phyloP scores from a whole-genome alignment of 768 basidiomycete genomes.

The Ramaria sp. region DNA sequence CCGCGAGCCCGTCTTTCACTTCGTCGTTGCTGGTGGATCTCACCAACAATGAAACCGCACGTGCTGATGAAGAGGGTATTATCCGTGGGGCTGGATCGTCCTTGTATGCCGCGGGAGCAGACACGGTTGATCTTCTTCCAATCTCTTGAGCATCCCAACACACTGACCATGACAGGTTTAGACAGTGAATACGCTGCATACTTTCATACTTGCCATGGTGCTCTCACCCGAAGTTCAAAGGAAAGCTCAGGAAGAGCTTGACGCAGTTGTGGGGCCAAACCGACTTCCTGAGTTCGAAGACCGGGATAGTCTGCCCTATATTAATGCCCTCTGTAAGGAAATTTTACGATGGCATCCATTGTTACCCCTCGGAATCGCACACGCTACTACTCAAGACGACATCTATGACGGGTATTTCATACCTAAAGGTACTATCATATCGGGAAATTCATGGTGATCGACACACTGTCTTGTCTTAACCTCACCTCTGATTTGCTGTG shows the following conservation, averaged over 20 bases:
- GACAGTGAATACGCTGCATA: slow-evolving; percentile 2
- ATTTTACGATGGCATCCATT: slow-evolving; percentile 16
- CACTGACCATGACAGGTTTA: background rate
- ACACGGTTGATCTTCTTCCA: background rate
- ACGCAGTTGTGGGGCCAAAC: slow-evolving; percentile 12
- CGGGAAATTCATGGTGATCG: slow-evolving; percentile 18
- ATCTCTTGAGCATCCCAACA: background rate
- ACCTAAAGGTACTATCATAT: slow-evolving; percentile 19
- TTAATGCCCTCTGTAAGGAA: too few relatives aligned
- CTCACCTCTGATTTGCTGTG: background rate
- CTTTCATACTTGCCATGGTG: slow-evolving; percentile 14
- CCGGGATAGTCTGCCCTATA: slow-evolving; percentile 1
- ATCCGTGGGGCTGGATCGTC: background rate
- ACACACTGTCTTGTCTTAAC: slow-evolving; percentile 9
- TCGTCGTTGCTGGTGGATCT: slow-evolving; percentile 3
- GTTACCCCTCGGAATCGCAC: slow-evolving; percentile 16
- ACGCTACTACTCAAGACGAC: slow-evolving; percentile 20
- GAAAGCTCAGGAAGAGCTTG: slow-evolving; percentile 9
- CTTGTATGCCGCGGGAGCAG: background rate
- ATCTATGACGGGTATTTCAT: slow-evolving; percentile 21
- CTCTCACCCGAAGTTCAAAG: slow-evolving; percentile 15
- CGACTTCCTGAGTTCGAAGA: slow-evolving; percentile 17
- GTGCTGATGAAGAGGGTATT: background rate
- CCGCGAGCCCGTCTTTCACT: slow-evolving; percentile 17
- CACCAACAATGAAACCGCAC: background rate